Percentiles rank a stretch among this genome's conserved stretches.
phyloP scores from a whole-genome alignment of 2,329 filamentous ascomycete genomes.

The Phoma sp. region DNA sequence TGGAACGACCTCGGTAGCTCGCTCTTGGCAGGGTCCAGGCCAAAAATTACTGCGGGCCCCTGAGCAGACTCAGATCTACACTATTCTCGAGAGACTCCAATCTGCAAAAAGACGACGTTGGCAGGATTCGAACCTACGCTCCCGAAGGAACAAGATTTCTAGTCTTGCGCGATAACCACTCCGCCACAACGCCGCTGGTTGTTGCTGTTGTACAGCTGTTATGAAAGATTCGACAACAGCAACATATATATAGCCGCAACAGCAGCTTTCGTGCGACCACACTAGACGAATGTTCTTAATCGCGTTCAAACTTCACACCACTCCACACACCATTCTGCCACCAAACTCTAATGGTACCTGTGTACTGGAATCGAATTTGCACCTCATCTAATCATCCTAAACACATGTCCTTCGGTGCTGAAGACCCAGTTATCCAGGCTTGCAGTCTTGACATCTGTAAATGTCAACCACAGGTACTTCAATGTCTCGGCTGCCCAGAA shows the following conservation, averaged over 20 bases:
- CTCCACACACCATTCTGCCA: neutral
- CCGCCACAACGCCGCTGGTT: conserved; percentile 46
- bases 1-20: neutral
- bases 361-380: too few species aligned
- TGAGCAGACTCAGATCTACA: too few species aligned
- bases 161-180: conserved; percentile 54
- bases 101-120: conserved; percentile 43
- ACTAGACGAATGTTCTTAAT: neutral
- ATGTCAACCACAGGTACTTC: conserved; percentile 53
- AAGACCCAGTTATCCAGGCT: conserved; percentile 54
- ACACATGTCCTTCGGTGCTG: conserved; percentile 53
- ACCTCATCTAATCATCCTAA: conserved; percentile 48
- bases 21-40: conserved; percentile 3
- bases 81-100: neutral
- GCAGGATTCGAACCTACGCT: conserved; percentile 52
- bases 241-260: neutral
- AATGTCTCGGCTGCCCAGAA: conserved; percentile 52
- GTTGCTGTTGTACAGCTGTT: conserved; percentile 8
- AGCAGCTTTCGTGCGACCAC: neutral
- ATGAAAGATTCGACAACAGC: neutral
- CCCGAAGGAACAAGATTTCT: conserved; percentile 54
- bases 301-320: neutral
- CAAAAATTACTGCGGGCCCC: neutral
- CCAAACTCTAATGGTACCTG: neutral
- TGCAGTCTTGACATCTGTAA: conserved; percentile 44